Base-by-base conservation (phyloP, 257 asterid genomes). In the Solanum raphanifolium region DNA sequence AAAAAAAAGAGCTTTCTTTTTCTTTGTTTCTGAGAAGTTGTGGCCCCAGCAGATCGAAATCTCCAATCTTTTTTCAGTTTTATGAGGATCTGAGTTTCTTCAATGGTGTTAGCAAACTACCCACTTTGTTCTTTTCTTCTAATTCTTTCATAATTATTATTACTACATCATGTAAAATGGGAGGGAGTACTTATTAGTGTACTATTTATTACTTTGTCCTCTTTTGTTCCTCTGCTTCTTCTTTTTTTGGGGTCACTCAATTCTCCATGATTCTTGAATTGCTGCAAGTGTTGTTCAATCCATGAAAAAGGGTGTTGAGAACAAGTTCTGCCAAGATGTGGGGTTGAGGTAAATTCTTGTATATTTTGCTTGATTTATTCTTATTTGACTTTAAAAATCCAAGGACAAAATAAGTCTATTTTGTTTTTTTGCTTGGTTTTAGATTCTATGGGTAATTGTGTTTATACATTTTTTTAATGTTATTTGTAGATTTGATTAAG, bases 21-120 rank as follows among this genome's bases (percentile, higher is more conserved):
- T 85, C 83, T 83, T 81, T 87, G 87, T 91, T 89, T 83, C 86
- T 65, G 72, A 83, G 89, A 52, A 85, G 35, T 66, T 68, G 88
- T 86, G 90, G 65, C 62, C 95, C 95, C 98, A 91, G 93, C 89
- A 94, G 98, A 96, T 96, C 98, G 98, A 96, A 93, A 94, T 93
- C 98, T 93, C 92, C 92, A 87, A 88, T 91, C 90, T 89, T 89
- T 88, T 91, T 90, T 89, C 91, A 89, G 89, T 90, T 93, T 91
- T 90, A 89, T 89, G 92, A 96, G 98, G 97, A 96, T 96, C 98
- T 93, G 93, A 94, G 95, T 92, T 92, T 92, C 94, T 94, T 90
- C 93, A 92, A 92, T 94, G 94, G 95, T 89, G 95, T 93, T 89
- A 86, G 86, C 91, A 87, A 87, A 86, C 89, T 87, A 73, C 90